These are phyloP conservation scores for Colletotrichum incanum DNA, from an alignment of 2,329 filamentous ascomycete species.

Conservation along the genomic window DNA sequence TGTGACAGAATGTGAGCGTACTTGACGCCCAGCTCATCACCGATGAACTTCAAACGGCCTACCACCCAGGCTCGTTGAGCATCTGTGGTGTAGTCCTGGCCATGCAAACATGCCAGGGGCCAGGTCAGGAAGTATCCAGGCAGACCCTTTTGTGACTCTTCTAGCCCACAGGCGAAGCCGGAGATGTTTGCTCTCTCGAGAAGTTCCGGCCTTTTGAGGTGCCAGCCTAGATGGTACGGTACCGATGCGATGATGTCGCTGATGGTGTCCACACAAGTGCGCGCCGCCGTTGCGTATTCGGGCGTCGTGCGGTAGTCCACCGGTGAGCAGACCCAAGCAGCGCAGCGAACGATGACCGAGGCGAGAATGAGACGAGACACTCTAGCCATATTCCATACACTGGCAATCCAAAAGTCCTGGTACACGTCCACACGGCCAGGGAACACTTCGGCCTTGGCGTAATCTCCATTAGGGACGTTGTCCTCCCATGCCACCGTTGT, in stretches of 20 bases:
- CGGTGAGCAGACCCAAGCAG: constrained; percentile 73
- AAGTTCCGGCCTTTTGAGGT: constrained; percentile 61
- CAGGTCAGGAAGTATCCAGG: constrained; percentile 74
- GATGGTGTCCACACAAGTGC: constrained; percentile 67
- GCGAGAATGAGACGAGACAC: constrained; percentile 69
- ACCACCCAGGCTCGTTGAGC: constrained; percentile 70
- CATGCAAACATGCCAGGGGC: constrained; percentile 69
- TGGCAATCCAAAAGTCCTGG: constrained; percentile 71
- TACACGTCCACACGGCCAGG: constrained; percentile 75
- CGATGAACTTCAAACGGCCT: constrained; percentile 69
- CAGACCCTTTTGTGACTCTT: constrained; percentile 67
- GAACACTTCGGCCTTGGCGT: constrained; percentile 69
- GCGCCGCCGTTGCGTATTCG: constrained; percentile 71
- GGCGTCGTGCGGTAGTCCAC: constrained; percentile 75
- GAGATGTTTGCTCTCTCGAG: constrained; percentile 58
- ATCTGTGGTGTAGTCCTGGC: constrained; percentile 73
- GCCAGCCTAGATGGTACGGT: constrained; percentile 75
- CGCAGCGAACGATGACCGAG: constrained; percentile 70
- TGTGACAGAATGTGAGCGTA: constrained; percentile 70
- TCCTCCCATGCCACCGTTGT: constrained; percentile 72
- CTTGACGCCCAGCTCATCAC: constrained; percentile 69
- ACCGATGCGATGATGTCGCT: constrained; percentile 73
- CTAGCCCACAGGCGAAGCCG: constrained; percentile 65
- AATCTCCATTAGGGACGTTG: constrained; percentile 67
- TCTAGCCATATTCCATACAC: constrained; percentile 70